These are phyloP conservation scores for Linderniella brevidens DNA, from an alignment of 257 asterid species.

Conservation along the genomic window DNA sequence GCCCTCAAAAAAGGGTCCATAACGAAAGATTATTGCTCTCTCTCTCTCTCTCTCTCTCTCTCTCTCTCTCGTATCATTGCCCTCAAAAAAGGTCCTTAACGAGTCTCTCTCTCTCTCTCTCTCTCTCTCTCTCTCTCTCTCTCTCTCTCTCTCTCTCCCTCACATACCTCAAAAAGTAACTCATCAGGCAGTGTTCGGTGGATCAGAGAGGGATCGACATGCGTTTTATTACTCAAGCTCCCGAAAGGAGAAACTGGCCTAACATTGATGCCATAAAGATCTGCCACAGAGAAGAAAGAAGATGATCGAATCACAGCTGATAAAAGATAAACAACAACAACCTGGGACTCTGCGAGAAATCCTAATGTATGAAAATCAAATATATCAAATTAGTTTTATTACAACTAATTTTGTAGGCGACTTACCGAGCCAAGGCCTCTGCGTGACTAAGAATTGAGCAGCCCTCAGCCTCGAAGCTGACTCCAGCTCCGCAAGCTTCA, in stretches of 20 bases:
- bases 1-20: no score
- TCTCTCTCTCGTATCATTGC: neutral
- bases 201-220: slow-evolving; percentile 51
- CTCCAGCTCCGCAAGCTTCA: slow-evolving; percentile 61
- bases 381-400: neutral
- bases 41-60: neutral
- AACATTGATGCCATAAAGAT: slow-evolving; percentile 80
- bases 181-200: slow-evolving; percentile 82
- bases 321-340: slow-evolving; percentile 1
- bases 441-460: slow-evolving; percentile 59
- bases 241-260: slow-evolving; percentile 75
- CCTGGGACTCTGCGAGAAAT: slow-evolving; percentile 1
- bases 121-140: neutral
- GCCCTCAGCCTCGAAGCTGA: slow-evolving; percentile 52
- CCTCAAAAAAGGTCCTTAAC: neutral
- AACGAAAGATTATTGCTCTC: no score
- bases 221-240: slow-evolving; percentile 43
- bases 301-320: neutral
- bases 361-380: neutral
- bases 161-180: slow-evolving; percentile 65
- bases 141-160: neutral
- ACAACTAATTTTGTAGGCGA: neutral
- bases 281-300: slow-evolving; percentile 20
- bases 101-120: neutral
- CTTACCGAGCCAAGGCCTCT: slow-evolving; percentile 95